Conservation (phyloP, 2,329 filamentous ascomycete species). For the Amylocarpus encephaloides region DNA sequence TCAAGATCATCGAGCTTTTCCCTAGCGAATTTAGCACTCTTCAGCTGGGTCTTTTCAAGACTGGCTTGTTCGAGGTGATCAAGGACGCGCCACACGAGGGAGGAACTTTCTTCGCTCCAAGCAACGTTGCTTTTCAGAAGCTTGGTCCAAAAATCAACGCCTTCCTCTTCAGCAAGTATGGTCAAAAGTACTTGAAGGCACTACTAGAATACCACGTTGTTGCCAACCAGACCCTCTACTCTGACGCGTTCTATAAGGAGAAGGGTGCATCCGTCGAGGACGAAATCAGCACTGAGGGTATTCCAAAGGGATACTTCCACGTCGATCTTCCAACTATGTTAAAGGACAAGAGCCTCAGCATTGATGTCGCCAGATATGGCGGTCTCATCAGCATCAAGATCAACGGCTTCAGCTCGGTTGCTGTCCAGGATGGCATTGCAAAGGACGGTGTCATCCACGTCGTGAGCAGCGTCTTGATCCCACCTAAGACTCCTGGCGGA, state of each 20-base stretch:
- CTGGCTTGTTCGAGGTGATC: conserved; percentile 58
- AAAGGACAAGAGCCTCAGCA: conserved; percentile 54
- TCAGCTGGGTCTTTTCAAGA: conserved; percentile 66
- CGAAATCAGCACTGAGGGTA: conserved; percentile 24
- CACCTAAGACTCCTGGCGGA: conserved; percentile 45
- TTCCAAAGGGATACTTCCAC: conserved; percentile 40
- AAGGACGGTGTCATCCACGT: conserved; percentile 81
- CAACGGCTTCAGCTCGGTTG: conserved; percentile 65
- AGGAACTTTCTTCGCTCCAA: conserved; percentile 74
- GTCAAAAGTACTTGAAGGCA: conserved; percentile 69
- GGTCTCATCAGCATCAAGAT: conserved; percentile 66
- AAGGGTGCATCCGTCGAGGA: conserved; percentile 28
- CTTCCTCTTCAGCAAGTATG: conserved; percentile 77
- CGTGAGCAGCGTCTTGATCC: conserved; percentile 65
- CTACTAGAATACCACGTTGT: conserved; percentile 75
- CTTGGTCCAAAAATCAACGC: conserved; percentile 69
- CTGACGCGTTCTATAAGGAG: conserved; percentile 67
- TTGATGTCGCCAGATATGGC: conserved; percentile 66
- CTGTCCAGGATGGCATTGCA: conserved; percentile 63
- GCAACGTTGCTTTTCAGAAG: conserved; percentile 71
- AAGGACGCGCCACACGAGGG: conserved; percentile 51
- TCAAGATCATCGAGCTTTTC: conserved; percentile 57
- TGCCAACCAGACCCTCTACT: conserved; percentile 70
- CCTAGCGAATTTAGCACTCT: conserved; percentile 75
- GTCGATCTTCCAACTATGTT: conserved; percentile 70